A percentile compares a stretch with the other conserved stretches of the same genome.
phyloP scores from a whole-genome alignment of 2,329 filamentous ascomycete species.

The Fusarium brachygibbosum region DNA sequence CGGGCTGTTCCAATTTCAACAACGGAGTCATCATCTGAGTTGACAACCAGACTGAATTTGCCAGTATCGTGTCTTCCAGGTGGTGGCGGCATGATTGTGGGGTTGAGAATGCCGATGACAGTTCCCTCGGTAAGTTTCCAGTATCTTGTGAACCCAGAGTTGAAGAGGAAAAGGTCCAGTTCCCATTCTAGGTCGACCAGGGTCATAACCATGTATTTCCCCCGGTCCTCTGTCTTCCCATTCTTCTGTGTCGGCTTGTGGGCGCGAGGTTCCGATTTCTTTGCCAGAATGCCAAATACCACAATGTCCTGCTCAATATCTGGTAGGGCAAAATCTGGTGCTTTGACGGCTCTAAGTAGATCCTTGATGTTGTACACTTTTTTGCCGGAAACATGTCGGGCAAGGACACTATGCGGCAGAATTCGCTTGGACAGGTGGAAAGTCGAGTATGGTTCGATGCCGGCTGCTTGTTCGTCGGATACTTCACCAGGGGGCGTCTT shows the following conservation, averaged over 20 bases:
- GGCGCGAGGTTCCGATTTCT: conserved; percentile 83
- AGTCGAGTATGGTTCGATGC: conserved; percentile 89
- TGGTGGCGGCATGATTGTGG: conserved; percentile 88
- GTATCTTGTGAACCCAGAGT: conserved; percentile 89
- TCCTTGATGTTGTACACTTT: conserved; percentile 84
- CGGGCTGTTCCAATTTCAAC: conserved; percentile 88
- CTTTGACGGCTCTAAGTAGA: conserved; percentile 83
- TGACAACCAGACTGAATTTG: conserved; percentile 86
- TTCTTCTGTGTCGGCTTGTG: conserved; percentile 64
- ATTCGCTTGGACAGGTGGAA: conserved; percentile 86
- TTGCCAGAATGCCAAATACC: conserved; percentile 87
- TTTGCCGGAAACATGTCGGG: conserved; percentile 82
- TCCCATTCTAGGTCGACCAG: conserved; percentile 92
- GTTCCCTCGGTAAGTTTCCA: conserved; percentile 96
- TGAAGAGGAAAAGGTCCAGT: conserved; percentile 92
- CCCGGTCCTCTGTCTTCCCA: conserved; percentile 68
- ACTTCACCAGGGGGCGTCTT: conserved; percentile 41
- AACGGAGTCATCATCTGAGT: conserved; percentile 87
- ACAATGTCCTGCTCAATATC: conserved; percentile 90
- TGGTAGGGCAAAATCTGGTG: conserved; percentile 84
- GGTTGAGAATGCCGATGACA: conserved; percentile 91
- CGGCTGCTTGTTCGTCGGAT: conserved; percentile 51
- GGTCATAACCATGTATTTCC: conserved; percentile 93
- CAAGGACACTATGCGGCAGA: conserved; percentile 83
- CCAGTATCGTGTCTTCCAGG: conserved; percentile 81